Percentiles rank a stretch among this genome's conserved stretches.
phyloP scores from a whole-genome alignment of 495 filamentous ascomycete genomes.

The Annulohypoxylon nitens region DNA sequence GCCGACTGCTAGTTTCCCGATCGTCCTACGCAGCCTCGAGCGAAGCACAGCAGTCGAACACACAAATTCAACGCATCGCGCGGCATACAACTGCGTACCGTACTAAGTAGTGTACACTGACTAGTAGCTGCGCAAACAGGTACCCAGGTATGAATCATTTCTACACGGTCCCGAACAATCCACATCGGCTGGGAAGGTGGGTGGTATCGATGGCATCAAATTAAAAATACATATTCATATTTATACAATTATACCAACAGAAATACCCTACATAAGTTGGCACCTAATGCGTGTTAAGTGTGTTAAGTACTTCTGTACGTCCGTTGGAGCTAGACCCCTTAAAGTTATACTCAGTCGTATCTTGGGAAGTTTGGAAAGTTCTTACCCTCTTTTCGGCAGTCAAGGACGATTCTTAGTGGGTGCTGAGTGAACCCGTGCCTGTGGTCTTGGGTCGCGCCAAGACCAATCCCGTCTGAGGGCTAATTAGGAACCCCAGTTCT shows the following conservation, averaged over 20 bases:
- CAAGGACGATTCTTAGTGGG: conserved; percentile 42
- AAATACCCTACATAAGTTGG: conserved; percentile 2
- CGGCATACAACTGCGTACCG: neutral
- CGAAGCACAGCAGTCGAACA: neutral
- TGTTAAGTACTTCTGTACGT: neutral
- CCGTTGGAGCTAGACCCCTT: neutral
- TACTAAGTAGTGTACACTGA: too few relatives aligned
- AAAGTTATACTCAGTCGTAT: conserved; percentile 12
- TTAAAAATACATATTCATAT: conserved; percentile 25
- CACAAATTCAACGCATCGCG: conserved; percentile 15
- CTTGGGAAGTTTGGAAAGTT: conserved; percentile 17
- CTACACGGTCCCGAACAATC: conserved; percentile 25
- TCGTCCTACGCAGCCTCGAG: conserved; percentile 14
- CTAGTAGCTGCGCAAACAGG: too few relatives aligned
- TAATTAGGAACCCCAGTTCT: conserved; percentile 23
- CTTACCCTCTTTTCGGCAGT: conserved; percentile 37
- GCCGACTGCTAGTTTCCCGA: conserved; percentile 1
- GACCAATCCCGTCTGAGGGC: conserved; percentile 32
- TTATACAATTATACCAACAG: conserved; percentile 18
- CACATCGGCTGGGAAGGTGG: conserved; percentile 8
- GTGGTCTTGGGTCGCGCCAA: conserved; percentile 49
- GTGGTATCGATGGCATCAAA: neutral
- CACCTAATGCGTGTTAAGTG: neutral
- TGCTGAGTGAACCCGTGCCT: conserved; percentile 49
- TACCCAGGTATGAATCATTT: neutral